phyloP scores from a whole-genome alignment of 192 early-diverging fungal species.

The Linnemannia schmuckeri region DNA sequence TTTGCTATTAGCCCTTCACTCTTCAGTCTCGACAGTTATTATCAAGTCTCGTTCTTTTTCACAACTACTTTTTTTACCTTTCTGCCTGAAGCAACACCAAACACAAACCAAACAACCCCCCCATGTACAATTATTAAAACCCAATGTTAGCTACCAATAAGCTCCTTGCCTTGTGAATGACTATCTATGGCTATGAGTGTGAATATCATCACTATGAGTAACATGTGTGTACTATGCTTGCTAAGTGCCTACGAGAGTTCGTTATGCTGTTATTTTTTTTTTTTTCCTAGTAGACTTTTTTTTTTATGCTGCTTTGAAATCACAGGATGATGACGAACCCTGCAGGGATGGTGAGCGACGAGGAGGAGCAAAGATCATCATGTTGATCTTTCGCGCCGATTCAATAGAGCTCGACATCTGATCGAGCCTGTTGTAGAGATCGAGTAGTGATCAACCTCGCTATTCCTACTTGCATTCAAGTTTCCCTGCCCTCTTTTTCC shows the following conservation, averaged over 20 bases:
- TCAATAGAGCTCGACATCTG: constrained; percentile 2
- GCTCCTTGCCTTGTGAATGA: background rate
- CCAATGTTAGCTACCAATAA: background rate
- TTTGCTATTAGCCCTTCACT: background rate
- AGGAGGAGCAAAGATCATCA: background rate
- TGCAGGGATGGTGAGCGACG: background rate
- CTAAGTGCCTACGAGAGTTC: background rate
- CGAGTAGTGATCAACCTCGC: background rate
- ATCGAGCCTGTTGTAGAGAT: background rate
- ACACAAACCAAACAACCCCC: background rate
- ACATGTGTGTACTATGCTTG: too few species aligned
- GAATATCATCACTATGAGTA: too few species aligned
- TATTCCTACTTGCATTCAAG: background rate
- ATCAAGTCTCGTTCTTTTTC: background rate
- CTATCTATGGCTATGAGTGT: background rate
- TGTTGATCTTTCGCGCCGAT: constrained; percentile 7
- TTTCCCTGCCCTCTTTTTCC: background rate
- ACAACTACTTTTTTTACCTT: background rate
- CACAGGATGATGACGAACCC: background rate
- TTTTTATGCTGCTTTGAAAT: background rate
- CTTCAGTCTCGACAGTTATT: background rate
- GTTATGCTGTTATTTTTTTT: background rate
- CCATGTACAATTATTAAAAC: constrained; percentile 11
- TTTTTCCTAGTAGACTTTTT: background rate
- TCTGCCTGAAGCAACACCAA: background rate